A percentile compares a stretch with the other conserved stretches of the same genome.
phyloP scores from a whole-genome alignment of 805 yeast genomes.

The Millerozyma acaciae region DNA sequence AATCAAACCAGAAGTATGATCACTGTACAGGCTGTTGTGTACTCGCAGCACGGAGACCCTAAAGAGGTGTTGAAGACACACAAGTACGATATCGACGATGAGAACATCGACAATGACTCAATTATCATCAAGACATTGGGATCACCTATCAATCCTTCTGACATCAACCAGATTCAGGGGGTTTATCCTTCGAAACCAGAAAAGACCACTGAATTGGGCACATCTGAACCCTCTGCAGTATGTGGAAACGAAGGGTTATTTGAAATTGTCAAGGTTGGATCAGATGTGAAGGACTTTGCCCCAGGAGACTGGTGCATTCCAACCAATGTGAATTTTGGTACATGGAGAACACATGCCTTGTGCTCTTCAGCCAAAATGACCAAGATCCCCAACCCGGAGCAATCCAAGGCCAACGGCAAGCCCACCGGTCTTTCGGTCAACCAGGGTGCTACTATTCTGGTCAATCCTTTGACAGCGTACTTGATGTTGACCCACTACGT shows the following conservation, averaged over 20 bases:
- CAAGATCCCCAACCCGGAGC: slow-evolving; percentile 51
- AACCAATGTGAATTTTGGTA: slow-evolving; percentile 71
- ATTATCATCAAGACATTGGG: slow-evolving; percentile 35
- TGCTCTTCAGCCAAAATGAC: slow-evolving; percentile 51
- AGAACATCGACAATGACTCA: slow-evolving; percentile 34
- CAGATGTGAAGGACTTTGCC: slow-evolving; percentile 41
- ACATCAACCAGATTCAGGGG: slow-evolving; percentile 45
- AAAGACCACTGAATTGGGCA: slow-evolving; percentile 50
- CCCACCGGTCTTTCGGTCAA: slow-evolving; percentile 31
- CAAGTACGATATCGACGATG: slow-evolving; percentile 46
- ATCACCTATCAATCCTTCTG: slow-evolving; percentile 43
- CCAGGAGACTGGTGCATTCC: slow-evolving; percentile 92
- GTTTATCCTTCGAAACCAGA: slow-evolving; percentile 46
- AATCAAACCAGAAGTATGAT: slow-evolving; percentile 29
- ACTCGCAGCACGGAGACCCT: slow-evolving; percentile 67
- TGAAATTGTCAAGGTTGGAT: slow-evolving; percentile 73
- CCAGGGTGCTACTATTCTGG: slow-evolving; percentile 85
- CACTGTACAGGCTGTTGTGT: slow-evolving; percentile 64
- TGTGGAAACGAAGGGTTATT: slow-evolving; percentile 95
- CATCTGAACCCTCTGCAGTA: slow-evolving; percentile 66
- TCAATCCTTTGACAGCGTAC: slow-evolving; percentile 90
- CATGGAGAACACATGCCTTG: slow-evolving; percentile 76
- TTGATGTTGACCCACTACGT: slow-evolving; percentile 75
- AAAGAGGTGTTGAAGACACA: slow-evolving; percentile 51
- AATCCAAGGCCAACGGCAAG: slow-evolving; percentile 38